Base-by-base conservation (phyloP, 176 grass and related monocot genomes). In the Hsuehochloa calcarea region DNA sequence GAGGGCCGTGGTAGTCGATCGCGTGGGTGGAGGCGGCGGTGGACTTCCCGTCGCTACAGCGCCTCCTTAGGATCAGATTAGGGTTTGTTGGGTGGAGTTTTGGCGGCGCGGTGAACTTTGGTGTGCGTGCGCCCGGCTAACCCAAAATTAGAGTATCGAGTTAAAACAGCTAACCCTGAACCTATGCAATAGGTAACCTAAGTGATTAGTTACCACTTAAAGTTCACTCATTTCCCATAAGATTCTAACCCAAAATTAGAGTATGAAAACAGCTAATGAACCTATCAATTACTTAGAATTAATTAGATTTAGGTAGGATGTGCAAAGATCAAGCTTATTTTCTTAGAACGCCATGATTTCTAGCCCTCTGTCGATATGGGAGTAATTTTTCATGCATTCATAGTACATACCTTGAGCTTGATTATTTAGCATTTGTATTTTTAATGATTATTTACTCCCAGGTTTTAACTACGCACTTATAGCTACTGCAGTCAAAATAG, bases 401-500 rank as follows among this genome's bases (percentile, higher is more conserved):
- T 64, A 17, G 34, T 65, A 41, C 56, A 26, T 81, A 26, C 4
- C 17, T 23, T 83, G 29, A 17, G 70, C 16, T 82, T 67, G 26
- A 8, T 77, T 70, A 56, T 38, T 68, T 63, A 15, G 4, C 29
- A 27, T 68, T 72, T 81, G 64, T 43, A 87, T 29, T 58, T 35
- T 71, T 16, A 70, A 71, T 56, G 1, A 46, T 77, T 78, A 16
- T 49, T 81, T 45, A 41, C 64, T 34, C 72, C 22, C 10, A 10
- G 38, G 7, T 59, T 80, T 22, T 43, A 8, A 74, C 67, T 29
- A 23, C 16, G 22, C 41, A 23, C 50, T 76, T 79, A 26, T 73
- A 80, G 9, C 34, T 88, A 37, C 75, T 83, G 75, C 64, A 68
- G 60, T 61, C 61, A 79, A 82, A 85, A 69, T 44, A 77, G 43